Percentiles rank a stretch among this genome's conserved stretches.
phyloP scores from a whole-genome alignment of 2,329 filamentous ascomycete genomes.

The Shiraia sp. region DNA sequence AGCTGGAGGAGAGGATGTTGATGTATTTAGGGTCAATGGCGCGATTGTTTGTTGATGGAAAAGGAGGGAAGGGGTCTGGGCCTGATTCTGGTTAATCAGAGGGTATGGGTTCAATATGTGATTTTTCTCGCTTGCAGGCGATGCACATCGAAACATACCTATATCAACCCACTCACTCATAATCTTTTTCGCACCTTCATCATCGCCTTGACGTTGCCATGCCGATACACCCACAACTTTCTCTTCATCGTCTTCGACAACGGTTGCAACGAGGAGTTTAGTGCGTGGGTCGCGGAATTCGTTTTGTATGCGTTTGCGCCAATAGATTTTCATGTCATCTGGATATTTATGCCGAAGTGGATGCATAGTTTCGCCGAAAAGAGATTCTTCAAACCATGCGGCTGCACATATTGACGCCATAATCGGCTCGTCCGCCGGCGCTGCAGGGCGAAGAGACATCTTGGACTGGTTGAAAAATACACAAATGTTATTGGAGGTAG shows the following conservation, averaged over 20 bases:
- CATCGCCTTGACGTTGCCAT: slow-evolving; percentile 29
- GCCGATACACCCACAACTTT: slow-evolving; percentile 22
- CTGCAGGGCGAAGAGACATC: slow-evolving; percentile 24
- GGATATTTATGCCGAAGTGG: slow-evolving; percentile 30
- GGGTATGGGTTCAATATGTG: no score
- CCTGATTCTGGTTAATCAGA: background rate
- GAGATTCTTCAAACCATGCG: slow-evolving; percentile 37
- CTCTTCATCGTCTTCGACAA: slow-evolving; percentile 6
- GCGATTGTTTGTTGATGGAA: slow-evolving; percentile 17
- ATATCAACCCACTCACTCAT: slow-evolving; percentile 15
- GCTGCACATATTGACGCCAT: slow-evolving; percentile 22
- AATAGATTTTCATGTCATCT: slow-evolving; percentile 27
- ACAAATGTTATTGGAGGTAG: background rate
- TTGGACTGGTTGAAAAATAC: background rate
- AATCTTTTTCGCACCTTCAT: slow-evolving; percentile 14
- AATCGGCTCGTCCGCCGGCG: slow-evolving; percentile 16
- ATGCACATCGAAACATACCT: slow-evolving; percentile 10
- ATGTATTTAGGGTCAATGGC: slow-evolving; percentile 22
- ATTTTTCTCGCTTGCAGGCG: no score
- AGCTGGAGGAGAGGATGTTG: slow-evolving; percentile 13
- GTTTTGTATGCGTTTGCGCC: slow-evolving; percentile 19
- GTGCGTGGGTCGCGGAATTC: slow-evolving; percentile 17
- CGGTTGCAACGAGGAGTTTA: slow-evolving; percentile 15
- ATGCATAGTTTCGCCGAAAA: slow-evolving; percentile 33
- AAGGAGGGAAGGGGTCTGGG: slow-evolving; percentile 7